phyloP scores from a whole-genome alignment of 345 rosid species.

The Aquilaria sinensis region DNA sequence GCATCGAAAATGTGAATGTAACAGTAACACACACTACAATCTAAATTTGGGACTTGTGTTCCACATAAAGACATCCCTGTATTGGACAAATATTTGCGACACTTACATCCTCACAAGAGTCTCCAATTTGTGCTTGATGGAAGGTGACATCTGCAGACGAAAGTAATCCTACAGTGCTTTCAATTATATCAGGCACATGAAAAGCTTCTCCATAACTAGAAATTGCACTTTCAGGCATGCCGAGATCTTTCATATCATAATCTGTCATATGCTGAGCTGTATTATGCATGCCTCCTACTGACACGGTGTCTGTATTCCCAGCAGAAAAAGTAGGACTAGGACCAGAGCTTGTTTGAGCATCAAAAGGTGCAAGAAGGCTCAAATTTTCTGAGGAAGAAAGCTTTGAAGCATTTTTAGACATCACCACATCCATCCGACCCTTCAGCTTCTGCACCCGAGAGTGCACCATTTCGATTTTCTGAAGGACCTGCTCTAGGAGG shows the following conservation, averaged over 20 bases:
- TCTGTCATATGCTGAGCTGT: slow-evolving; percentile 40
- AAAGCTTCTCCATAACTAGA: slow-evolving; percentile 61
- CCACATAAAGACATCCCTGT: neutral
- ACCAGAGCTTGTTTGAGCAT: slow-evolving; percentile 69
- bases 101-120: slow-evolving; percentile 76
- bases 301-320: slow-evolving; percentile 54
- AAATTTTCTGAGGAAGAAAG: slow-evolving; percentile 88
- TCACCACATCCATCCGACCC: slow-evolving; percentile 49
- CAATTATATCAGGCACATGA: slow-evolving; percentile 88
- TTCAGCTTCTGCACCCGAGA: slow-evolving; percentile 60
- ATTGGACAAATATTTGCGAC: neutral
- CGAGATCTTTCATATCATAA: slow-evolving; percentile 52
- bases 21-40: neutral
- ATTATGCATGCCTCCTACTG: slow-evolving; percentile 44
- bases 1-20: neutral
- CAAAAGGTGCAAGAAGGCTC: slow-evolving; percentile 64
- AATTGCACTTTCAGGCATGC: slow-evolving; percentile 52
- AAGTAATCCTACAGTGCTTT: slow-evolving; percentile 82
- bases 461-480: slow-evolving; percentile 60
- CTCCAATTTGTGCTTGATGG: slow-evolving; percentile 52
- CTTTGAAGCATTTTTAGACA: slow-evolving; percentile 64
- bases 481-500: slow-evolving; percentile 55
- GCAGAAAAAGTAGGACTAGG: slow-evolving; percentile 84
- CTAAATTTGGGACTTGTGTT: neutral
- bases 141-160: slow-evolving; percentile 74